Base-by-base conservation (phyloP, 2,329 filamentous ascomycete species). In the Myriosclerotinia curreyana region DNA sequence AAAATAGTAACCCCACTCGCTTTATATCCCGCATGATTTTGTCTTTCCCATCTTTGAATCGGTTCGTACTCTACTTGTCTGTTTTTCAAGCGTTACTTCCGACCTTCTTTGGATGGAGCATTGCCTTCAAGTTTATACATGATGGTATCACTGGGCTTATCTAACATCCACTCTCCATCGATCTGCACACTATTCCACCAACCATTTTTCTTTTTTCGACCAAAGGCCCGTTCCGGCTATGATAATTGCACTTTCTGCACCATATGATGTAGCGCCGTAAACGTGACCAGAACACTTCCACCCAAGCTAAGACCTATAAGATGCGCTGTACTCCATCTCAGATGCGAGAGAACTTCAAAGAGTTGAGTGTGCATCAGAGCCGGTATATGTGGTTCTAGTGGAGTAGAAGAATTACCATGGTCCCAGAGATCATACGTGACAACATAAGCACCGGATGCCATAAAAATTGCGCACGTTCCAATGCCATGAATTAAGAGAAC, bases 351-450 rank as follows among this genome's bases (percentile, higher is more conserved):
- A n/a, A 56, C 22, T 20, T 56, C 53, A 4, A 79, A 74, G 0
- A 84, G 62, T 3, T 80, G 69, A 0, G 20, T 20, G 53, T 81
- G 77, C 64, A 84, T 83, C 0, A 83, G 65, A 0, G 62, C 48
- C 0, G 77, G 67, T 0, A 73, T 73, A 60, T 83, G 80, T 0
- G 81, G 69, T 0, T 69, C 38, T 1, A 79, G 3, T 0, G 82
- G 82, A 0, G 81, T 83, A 7, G 79, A 78, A 36, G 74, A 78
- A n/a, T 84, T 71, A 0, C 82, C 82, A 59, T 84, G 82, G 38
- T 82, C 82, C 80, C 80, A 84, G 14, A 80, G 76, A 63, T 84
- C 82, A 17, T 82, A 22, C 0, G 82, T 71, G 0, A 80, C 77
- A 40, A 79, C 73, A 14, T 79, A 34, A 0, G 80, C 76, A 53